Conservation (phyloP, 257 asterid species). For the Leptodermis oblonga region DNA sequence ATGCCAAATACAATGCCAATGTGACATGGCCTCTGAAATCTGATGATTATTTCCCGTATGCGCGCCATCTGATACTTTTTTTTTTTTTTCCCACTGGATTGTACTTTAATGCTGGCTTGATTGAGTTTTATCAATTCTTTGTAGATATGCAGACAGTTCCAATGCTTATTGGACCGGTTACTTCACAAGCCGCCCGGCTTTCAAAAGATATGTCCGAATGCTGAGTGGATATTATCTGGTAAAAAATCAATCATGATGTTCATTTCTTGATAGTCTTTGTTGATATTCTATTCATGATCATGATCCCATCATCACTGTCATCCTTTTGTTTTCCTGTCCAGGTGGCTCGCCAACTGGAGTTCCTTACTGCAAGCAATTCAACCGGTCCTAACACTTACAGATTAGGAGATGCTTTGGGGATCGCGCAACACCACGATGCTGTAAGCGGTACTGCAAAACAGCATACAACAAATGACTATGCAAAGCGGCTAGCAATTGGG, state of each 20-base stretch:
- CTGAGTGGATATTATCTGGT: constrained; percentile 81
- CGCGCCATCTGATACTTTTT: constrained; percentile 20
- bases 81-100: too few relatives aligned
- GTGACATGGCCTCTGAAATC: constrained; percentile 71
- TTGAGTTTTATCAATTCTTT: constrained; percentile 14
- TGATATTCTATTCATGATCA: neutral
- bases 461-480: constrained; percentile 86
- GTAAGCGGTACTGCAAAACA: constrained; percentile 77
- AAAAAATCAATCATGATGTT: constrained; percentile 11
- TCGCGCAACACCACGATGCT: constrained; percentile 91
- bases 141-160: constrained; percentile 59
- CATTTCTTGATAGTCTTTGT: neutral
- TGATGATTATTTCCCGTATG: constrained; percentile 92
- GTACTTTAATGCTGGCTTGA: neutral
- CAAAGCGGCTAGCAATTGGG: constrained; percentile 83
- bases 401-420: constrained; percentile 72
- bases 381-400: constrained; percentile 42
- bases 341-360: constrained; percentile 94
- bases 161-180: constrained; percentile 86
- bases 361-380: constrained; percentile 50
- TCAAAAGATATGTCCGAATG: constrained; percentile 64
- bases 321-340: constrained; percentile 15
- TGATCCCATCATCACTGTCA: neutral
- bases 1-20: constrained; percentile 60
- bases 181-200: constrained; percentile 81